Evolutionary conservation across 768 basidiomycete genomes (phyloP).

Genomic region (Tulasnella sp.): DNA sequence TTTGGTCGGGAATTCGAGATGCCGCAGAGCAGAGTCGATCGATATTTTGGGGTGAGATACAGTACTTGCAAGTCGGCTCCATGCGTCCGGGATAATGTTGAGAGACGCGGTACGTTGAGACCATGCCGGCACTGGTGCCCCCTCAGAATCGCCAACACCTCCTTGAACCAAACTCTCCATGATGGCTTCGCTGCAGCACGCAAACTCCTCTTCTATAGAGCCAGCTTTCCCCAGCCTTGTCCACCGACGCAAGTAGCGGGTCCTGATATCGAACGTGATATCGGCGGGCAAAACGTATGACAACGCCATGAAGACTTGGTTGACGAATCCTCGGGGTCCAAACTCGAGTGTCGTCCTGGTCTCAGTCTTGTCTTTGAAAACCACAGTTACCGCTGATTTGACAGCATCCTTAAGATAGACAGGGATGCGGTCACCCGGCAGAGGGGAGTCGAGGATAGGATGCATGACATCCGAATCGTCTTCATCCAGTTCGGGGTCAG

Average conservation of each 20-base stretch:
- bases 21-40: neutral
- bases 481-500: neutral
- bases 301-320: slow-evolving; percentile 48
- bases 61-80: neutral
- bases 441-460: neutral
- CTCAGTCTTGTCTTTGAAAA: slow-evolving; percentile 39
- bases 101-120: neutral
- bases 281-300: slow-evolving; percentile 47
- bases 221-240: slow-evolving; percentile 33
- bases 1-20: slow-evolving; percentile 21
- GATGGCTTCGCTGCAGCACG: slow-evolving; percentile 43
- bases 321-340: slow-evolving; percentile 44
- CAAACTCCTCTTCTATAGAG: slow-evolving; percentile 41
- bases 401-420: slow-evolving; percentile 37
- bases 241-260: slow-evolving; percentile 47
- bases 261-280: slow-evolving; percentile 44
- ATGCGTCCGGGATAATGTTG: slow-evolving; percentile 15
- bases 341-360: slow-evolving; percentile 43
- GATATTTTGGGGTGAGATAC: neutral
- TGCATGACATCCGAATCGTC: slow-evolving; percentile 1
- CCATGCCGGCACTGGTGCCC: neutral
- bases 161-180: slow-evolving; percentile 31
- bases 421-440: slow-evolving; percentile 24
- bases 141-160: slow-evolving; percentile 1
- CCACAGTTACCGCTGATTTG: slow-evolving; percentile 40